phyloP scores from a whole-genome alignment of 257 asterid genomes.

The Ilex asprella region DNA sequence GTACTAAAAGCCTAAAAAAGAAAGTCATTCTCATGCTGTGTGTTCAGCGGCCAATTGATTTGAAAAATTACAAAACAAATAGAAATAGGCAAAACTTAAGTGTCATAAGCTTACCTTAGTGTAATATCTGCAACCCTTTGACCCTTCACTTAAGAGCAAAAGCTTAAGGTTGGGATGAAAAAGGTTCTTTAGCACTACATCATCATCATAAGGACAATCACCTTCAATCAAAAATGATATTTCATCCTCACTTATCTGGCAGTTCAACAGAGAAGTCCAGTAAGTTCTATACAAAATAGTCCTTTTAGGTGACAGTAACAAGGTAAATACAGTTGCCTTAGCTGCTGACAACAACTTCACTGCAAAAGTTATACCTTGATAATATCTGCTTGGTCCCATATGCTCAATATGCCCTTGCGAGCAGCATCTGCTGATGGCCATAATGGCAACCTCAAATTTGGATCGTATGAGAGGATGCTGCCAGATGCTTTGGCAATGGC shows the following conservation, averaged over 20 bases:
- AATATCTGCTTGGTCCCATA: slow-evolving; percentile 83
- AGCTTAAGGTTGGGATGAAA: slow-evolving; percentile 72
- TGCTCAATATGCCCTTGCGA: slow-evolving; percentile 58
- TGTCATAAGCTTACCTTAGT: slow-evolving; percentile 48
- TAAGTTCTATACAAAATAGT: slow-evolving; percentile 4
- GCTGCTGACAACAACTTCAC: too few species aligned
- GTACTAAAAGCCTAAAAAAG: too few species aligned
- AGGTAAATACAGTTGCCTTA: slow-evolving; percentile 5
- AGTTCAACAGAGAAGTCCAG: slow-evolving; percentile 7
- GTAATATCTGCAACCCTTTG: slow-evolving; percentile 83
- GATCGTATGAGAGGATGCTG: slow-evolving; percentile 79
- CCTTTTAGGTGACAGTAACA: slow-evolving; percentile 18
- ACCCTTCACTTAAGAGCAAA: slow-evolving; percentile 78
- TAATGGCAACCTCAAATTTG: slow-evolving; percentile 78
- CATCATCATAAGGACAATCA: slow-evolving; percentile 57
- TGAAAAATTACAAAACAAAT: too few species aligned
- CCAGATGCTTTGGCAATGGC: slow-evolving; percentile 69
- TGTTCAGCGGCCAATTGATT: too few species aligned
- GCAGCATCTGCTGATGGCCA: slow-evolving; percentile 97
- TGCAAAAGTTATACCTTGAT: slow-evolving; percentile 50
- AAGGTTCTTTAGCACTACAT: slow-evolving; percentile 68
- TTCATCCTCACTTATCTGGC: slow-evolving; percentile 87
- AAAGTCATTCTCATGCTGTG: too few species aligned
- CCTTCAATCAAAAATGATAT: slow-evolving; percentile 69
- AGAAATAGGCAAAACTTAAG: too few species aligned